Evolutionary conservation across 371 early-diverging fungal species (phyloP), one percentile per base, ranked within the genome.

Genomic region (Polyrhizophydium stewartii): DNA sequence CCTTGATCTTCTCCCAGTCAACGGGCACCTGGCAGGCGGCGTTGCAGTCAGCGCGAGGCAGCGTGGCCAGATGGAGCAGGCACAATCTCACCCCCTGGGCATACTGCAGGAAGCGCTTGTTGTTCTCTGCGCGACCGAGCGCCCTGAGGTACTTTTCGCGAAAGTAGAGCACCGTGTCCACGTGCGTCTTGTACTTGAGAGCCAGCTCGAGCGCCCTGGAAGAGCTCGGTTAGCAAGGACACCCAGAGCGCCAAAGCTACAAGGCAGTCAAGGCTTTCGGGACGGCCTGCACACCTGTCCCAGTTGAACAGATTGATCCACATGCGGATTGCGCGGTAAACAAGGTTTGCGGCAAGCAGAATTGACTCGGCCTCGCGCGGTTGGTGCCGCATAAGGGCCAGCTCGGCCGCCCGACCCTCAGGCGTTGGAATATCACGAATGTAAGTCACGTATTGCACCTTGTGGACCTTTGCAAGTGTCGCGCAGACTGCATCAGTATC

Each of bases 401-500:
- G 50, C 59, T 81, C 81, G 0, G 83, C 83, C 12, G 67, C 64
- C 28, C 82, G 62, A 0, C 69, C 73, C 60, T 79, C 80, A 1
- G 71, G 53, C 2, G 69, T 61, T n/a, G 78, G 76, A 13, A 79
- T 71, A 40, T 72, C 74, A 7, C 76, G 67, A 30, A 83, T 75
- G 59, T 78, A 70, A 40, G 71, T 74, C 16, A 83, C 72, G 59
- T 81, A 81, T 50, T 77, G 70, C 19, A 83, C 83, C 65, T 83
- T 83, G 35, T 71, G 73, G 16, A 72, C 67, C 63, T 68, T 16
- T 40, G n/a, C n/a, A n/a, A n/a, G n/a, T n/a, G n/a, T n/a, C n/a
- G n/a, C n/a, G n/a, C 40, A 40, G 10, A 40, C 40, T 12, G 40
- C 40, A 40, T 40, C 12, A 40, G 10, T 40, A n/a, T n/a, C n/a